Percentiles rank a stretch among this genome's conserved stretches.
Evolutionary conservation across 176 grass and related monocot genomes (phyloP).

Genomic region (Lolium multiflorum): DNA sequence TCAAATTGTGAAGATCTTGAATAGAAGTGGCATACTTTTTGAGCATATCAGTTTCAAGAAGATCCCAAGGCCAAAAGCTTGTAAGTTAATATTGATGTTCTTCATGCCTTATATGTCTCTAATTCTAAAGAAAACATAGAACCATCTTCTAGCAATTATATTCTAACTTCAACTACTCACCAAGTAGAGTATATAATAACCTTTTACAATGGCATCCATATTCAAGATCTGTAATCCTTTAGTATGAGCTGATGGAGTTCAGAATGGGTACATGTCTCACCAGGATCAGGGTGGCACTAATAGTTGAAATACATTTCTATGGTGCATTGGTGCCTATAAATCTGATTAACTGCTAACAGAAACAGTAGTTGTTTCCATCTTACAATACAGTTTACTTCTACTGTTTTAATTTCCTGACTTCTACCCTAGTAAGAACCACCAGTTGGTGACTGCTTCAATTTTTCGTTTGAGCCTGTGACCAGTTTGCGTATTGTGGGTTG

Average conservation of each 20-base stretch:
- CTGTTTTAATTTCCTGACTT: no score
- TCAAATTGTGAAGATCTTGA: conserved; percentile 22
- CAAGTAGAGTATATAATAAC: neutral
- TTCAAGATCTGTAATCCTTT: neutral
- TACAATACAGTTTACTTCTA: no score
- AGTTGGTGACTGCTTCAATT: no score
- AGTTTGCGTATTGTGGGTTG: no score
- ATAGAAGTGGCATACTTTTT: neutral
- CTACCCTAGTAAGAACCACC: no score
- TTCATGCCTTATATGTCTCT: neutral
- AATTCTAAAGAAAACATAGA: neutral
- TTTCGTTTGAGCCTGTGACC: no score
- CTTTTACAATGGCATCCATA: neutral
- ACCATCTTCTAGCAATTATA: neutral
- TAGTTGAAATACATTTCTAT: neutral
- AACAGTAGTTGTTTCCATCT: no score
- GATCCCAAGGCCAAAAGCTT: conserved; percentile 17
- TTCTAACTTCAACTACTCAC: neutral
- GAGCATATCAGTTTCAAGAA: conserved; percentile 9
- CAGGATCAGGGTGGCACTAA: neutral
- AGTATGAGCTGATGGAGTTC: neutral
- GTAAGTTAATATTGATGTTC: neutral
- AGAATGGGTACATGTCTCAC: neutral
- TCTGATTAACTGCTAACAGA: neutral
- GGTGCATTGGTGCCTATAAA: neutral